Conservation (phyloP, 2,329 filamentous ascomycete genomes). For the Massarina eburnea region DNA sequence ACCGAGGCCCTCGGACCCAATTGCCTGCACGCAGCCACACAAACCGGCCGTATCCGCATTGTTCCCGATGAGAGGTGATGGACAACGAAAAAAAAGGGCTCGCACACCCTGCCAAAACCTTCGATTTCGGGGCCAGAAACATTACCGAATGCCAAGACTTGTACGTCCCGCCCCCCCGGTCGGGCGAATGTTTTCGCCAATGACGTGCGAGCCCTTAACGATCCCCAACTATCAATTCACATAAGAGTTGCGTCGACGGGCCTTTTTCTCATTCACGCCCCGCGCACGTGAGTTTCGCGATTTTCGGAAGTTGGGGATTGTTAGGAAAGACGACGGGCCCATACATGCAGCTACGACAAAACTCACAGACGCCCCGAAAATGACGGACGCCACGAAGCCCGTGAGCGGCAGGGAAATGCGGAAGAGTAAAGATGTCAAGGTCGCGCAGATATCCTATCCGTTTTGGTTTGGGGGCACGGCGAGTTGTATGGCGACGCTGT, state of each 20-base stretch:
- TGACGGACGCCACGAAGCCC: constrained; percentile 45
- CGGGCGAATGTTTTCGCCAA: constrained; percentile 23
- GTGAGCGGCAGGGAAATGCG: constrained; percentile 33
- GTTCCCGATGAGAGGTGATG: constrained; percentile 11
- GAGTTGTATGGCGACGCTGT: constrained; percentile 84
- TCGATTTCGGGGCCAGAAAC: constrained; percentile 7
- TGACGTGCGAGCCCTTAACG: constrained; percentile 30
- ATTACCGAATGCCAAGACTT: constrained; percentile 2
- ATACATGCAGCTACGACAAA: constrained; percentile 35
- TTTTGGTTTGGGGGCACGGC: constrained; percentile 95
- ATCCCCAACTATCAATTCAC: constrained; percentile 7
- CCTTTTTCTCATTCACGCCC: no score
- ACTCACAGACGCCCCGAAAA: constrained; percentile 19
- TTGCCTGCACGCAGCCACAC: constrained; percentile 26
- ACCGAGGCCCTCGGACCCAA: constrained; percentile 7
- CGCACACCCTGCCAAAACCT: constrained; percentile 27
- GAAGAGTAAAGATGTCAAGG: constrained; percentile 48
- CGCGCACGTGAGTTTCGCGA: neutral
- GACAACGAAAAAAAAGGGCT: constrained; percentile 9
- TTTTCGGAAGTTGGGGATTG: neutral
- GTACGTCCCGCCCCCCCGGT: neutral
- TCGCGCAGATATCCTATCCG: constrained; percentile 49
- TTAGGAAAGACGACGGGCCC: no score
- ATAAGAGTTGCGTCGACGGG: neutral
- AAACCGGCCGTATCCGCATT: constrained; percentile 28